These are phyloP conservation scores for Acacia acuminata DNA, from an alignment of 306 rosid species.

Conservation along the genomic window DNA sequence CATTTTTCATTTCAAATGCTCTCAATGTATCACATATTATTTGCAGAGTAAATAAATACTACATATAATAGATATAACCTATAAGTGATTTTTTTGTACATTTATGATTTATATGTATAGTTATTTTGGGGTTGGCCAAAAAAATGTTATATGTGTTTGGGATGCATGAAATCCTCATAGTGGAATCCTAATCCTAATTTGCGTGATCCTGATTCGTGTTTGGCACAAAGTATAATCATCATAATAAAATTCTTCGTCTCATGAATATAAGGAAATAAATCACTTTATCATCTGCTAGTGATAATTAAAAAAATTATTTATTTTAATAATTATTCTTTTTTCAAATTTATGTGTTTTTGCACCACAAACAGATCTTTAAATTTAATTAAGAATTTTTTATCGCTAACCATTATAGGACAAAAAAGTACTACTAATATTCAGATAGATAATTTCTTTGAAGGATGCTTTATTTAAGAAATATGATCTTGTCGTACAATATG, in stretches of 20 bases:
- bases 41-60: background rate
- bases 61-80: background rate
- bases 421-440: too few relatives aligned
- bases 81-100: background rate
- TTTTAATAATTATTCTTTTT: background rate
- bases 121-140: too few relatives aligned
- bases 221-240: background rate
- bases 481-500: too few relatives aligned
- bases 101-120: background rate
- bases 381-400: background rate
- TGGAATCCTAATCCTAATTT: background rate
- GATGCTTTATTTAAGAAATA: too few relatives aligned
- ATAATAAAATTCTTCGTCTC: too few relatives aligned
- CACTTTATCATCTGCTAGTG: background rate
- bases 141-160: background rate
- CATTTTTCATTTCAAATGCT: background rate
- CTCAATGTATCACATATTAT: background rate
- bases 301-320: background rate
- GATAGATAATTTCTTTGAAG: background rate
- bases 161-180: background rate
- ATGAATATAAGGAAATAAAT: background rate
- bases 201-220: background rate
- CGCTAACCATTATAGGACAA: background rate
- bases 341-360: background rate
- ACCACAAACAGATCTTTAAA: background rate